These are phyloP conservation scores for Fraxinus floribunda DNA, from an alignment of 305 asterid genomes.

Conservation along the genomic window DNA sequence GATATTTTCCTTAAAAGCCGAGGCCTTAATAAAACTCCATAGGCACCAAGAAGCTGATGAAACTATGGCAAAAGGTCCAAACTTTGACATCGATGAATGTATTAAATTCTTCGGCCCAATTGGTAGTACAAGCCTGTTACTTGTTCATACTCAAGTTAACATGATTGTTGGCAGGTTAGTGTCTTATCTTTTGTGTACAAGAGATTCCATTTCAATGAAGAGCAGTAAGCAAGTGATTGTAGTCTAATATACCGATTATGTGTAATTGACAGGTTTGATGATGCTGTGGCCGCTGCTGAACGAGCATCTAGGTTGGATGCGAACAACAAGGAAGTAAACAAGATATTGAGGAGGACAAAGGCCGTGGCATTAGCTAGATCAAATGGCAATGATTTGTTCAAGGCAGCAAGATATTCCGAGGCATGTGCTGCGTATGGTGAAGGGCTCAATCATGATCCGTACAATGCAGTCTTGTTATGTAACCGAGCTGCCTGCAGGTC, in stretches of 20 bases:
- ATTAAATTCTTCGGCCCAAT: conserved; percentile 73
- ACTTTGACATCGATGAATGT: conserved; percentile 62
- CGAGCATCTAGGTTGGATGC: conserved; percentile 57
- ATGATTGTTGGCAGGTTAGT: conserved; percentile 75
- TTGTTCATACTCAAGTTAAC: conserved; percentile 66
- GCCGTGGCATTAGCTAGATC: conserved; percentile 58
- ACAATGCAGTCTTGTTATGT: conserved; percentile 65
- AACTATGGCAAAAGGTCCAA: conserved; percentile 54
- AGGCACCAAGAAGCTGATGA: conserved; percentile 79
- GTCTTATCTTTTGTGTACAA: background rate
- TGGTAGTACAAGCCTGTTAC: conserved; percentile 51
- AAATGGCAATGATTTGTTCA: conserved; percentile 72
- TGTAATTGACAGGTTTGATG: conserved; percentile 51
- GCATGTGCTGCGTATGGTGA: conserved; percentile 73
- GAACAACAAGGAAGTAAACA: conserved; percentile 59
- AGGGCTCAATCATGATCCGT: conserved; percentile 66
- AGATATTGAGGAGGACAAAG: conserved; percentile 45
- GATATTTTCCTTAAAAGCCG: conserved; percentile 82
- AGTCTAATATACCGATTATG: background rate
- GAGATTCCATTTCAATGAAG: background rate
- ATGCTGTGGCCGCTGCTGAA: conserved; percentile 59
- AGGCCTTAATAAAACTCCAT: conserved; percentile 71
- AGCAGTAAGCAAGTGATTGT: background rate
- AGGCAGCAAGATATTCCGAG: conserved; percentile 54
- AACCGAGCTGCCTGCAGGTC: conserved; percentile 81